Base-by-base conservation (phyloP, 768 basidiomycete genomes). In the Boletus reticulatus region DNA sequence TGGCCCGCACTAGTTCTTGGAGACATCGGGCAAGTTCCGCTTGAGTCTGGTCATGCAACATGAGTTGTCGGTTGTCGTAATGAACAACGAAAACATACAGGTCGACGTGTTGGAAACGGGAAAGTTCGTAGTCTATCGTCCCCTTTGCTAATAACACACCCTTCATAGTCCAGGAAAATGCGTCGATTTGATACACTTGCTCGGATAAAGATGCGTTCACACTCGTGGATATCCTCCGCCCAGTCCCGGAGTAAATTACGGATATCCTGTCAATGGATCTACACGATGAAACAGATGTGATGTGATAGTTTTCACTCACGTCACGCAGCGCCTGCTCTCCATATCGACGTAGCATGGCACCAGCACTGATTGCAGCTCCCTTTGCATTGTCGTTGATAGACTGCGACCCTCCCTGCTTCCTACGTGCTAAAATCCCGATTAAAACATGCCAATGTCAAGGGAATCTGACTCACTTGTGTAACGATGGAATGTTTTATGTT, bases 361-460 rank as follows among this genome's bases (percentile, higher is more conserved):
- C 97, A 24, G 94, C 94, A 73, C 94, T 96, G 64, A 92, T 89
- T 0, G 97, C 97, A 54, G 84, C 84, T 2, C 91, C 92, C 73
- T 97, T 98, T 6, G 94, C 81, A 52, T 94, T 92, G 72, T 99
- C 97, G 61, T 98, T 95, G 4, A 87, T 58, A 2, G 88, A 85
- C 73, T 99, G 97, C 2, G 92, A 89, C 0, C 97, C 97, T 72
- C 97, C 97, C 76, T 99, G 97, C 70, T 98, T 98, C 61, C 92
- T 80, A 60, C 97, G 92, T 32, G 97, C 96, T 98, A 20, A 13
- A 9, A n/a, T 32, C 19, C 13, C 43, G n/a, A 50, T 63, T 50
- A 63, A 59, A 50, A 31, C 29, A 29, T 44, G 19, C 17, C 24
- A 20, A 37, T 39, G 13, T 22, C n/a, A 27, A 22, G 38, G 49